Evolutionary conservation across 1,139 yeast species (phyloP), one percentile per base, ranked within the genome.

Genomic region (Kodamaea plutei): DNA sequence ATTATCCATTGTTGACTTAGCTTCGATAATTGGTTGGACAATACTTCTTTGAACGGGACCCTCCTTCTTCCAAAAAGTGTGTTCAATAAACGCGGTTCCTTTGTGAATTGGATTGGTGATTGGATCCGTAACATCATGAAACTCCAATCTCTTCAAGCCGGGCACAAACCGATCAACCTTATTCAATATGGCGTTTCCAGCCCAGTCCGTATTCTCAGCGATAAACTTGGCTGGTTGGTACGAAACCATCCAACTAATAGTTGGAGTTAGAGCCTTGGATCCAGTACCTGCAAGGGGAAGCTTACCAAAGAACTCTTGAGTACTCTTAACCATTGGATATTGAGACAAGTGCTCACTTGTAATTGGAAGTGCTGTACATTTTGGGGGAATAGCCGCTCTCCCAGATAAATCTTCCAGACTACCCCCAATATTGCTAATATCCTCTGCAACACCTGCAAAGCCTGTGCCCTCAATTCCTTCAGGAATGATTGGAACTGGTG

Each of bases 111-210:
- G 35, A 11, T 10, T 23, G 8, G 24, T 17, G 30, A 72, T 56
- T 1, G 75, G 69, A 30, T 62, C 56, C 24, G 68, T 61, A 17
- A 70, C 45, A 38, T 69, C 69, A 23, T 56, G 49, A 38, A 58
- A 54, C 39, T 65, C 64, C 24, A 62, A 41, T 1, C 65, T 60
- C 41, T 64, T 66, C 33, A 64, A 54, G 24, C 50, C 41, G 0
- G 79, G 69, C 4, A 58, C 42, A 25, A 45, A 33, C 26, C 45
- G 40, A 39, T 73, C 79, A 20, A 73, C 46, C 29, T 50, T 51
- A 22, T 38, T 43, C 37, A 73, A 60, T 9, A 54, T 42, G 6
- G 40, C 35, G 37, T 70, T 68, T 3, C 62, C 55, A 33, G 56
- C 43, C 6, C 20, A 32, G 36, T 64, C 69, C 23, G 60, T 44